phyloP scores from a whole-genome alignment of 1,284 basidiomycete genomes.

The Ganoderma lingzhi region DNA sequence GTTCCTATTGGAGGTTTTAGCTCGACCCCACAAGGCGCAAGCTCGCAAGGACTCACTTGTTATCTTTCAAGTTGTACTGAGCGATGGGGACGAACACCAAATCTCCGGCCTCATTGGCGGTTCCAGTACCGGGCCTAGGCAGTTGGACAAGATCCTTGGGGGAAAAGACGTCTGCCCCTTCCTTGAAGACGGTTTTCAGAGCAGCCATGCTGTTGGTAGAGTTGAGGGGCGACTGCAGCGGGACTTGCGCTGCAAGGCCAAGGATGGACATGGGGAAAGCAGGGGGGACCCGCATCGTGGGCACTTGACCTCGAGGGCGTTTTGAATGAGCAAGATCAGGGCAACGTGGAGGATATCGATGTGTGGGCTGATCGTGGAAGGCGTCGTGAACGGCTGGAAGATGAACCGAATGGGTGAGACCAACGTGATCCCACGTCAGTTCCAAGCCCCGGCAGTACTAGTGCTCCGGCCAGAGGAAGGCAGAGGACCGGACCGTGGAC shows the following conservation, averaged over 20 bases:
- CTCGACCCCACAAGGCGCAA: background rate
- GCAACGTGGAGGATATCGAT: slow-evolving; percentile 27
- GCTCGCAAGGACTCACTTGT: slow-evolving; percentile 61
- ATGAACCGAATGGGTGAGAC: background rate
- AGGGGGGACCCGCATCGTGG: slow-evolving; percentile 47
- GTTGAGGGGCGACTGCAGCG: slow-evolving; percentile 45
- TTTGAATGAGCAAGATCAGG: slow-evolving; percentile 1
- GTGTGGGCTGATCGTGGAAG: slow-evolving; percentile 24
- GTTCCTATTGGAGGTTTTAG: slow-evolving; percentile 54
- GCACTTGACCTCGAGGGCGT: slow-evolving; percentile 7
- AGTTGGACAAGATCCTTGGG: slow-evolving; percentile 79
- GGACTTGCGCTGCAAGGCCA: slow-evolving; percentile 60
- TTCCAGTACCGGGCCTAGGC: slow-evolving; percentile 71
- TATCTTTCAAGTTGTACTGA: slow-evolving; percentile 73
- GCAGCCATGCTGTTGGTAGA: slow-evolving; percentile 29
- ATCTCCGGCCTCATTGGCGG: slow-evolving; percentile 72
- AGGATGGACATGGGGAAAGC: slow-evolving; percentile 49
- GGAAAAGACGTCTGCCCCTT: slow-evolving; percentile 66
- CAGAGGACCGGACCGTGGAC: too few relatives aligned
- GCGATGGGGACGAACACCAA: slow-evolving; percentile 73
- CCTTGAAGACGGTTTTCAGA: slow-evolving; percentile 61
- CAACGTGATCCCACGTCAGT: background rate
- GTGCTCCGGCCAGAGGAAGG: background rate
- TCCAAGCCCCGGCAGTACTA: background rate
- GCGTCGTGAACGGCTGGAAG: slow-evolving; percentile 1